phyloP scores from a whole-genome alignment of 352 stramenopile genomes.

The Phytophthora lateralis region DNA sequence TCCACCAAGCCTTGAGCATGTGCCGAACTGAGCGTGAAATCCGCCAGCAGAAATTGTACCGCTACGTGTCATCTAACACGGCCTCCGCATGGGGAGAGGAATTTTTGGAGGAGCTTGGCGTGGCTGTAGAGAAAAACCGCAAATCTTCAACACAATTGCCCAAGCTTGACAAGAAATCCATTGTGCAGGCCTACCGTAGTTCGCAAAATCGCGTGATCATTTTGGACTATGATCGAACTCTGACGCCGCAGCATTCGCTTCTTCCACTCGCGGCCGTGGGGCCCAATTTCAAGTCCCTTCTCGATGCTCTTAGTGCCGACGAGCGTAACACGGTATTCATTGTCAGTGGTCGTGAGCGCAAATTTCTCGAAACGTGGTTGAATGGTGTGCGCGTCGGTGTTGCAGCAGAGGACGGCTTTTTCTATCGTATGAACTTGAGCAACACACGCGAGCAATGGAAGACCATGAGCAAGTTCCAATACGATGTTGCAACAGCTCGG shows the following conservation, averaged over 20 bases:
- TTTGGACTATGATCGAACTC: constrained; percentile 88
- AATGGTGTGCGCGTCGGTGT: constrained; percentile 73
- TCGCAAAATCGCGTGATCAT: constrained; percentile 87
- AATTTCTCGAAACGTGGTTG: constrained; percentile 92
- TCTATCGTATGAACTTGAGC: constrained; percentile 81
- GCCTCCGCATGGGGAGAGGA: constrained; percentile 82
- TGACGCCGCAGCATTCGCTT: constrained; percentile 78
- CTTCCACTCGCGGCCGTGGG: constrained; percentile 80
- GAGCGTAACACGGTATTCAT: constrained; percentile 82
- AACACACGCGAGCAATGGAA: constrained; percentile 80
- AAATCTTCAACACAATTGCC: constrained; percentile 55
- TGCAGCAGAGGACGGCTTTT: constrained; percentile 78
- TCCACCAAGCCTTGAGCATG: constrained; percentile 87
- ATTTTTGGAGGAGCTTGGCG: constrained; percentile 75
- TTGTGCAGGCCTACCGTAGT: constrained; percentile 69
- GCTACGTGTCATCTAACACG: constrained; percentile 89
- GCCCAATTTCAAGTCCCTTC: constrained; percentile 74
- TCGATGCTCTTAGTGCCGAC: constrained; percentile 73
- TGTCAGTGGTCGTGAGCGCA: constrained; percentile 74
- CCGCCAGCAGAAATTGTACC: constrained; percentile 90
- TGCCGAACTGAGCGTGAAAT: constrained; percentile 84
- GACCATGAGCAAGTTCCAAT: constrained; percentile 88
- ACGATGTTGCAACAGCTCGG: constrained; percentile 52
- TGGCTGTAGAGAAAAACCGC: constrained; percentile 67
- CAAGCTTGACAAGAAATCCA: constrained; percentile 60